phyloP scores from a whole-genome alignment of 768 basidiomycete genomes.

The Panellus pusillus region DNA sequence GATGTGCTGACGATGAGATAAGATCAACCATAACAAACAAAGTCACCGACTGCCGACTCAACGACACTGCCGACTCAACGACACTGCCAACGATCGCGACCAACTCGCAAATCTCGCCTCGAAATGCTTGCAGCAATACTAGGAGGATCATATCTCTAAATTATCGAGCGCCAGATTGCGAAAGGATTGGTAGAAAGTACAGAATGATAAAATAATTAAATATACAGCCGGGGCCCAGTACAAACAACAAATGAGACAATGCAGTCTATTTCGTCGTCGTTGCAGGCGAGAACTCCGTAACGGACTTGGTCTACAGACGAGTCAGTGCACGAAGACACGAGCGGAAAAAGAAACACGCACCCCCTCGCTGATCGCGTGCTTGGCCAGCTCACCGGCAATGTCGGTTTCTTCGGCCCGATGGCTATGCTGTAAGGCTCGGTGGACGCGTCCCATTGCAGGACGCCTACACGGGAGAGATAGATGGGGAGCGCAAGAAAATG shows the following conservation, averaged over 20 bases:
- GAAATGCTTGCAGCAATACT: too few species aligned
- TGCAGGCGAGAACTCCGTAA: constrained; percentile 20
- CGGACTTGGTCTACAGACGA: constrained; percentile 13
- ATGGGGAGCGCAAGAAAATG: constrained; percentile 17
- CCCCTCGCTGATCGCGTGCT: constrained; percentile 66
- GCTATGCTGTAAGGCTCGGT: constrained; percentile 6
- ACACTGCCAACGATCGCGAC: too few species aligned
- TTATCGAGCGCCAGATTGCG: too few species aligned
- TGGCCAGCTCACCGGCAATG: constrained; percentile 85
- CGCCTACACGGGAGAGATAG: constrained; percentile 11
- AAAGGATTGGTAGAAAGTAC: background rate
- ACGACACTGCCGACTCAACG: too few species aligned
- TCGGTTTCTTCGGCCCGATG: background rate
- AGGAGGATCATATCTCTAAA: too few species aligned
- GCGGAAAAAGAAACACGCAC: constrained; percentile 2
- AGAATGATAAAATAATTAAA: background rate
- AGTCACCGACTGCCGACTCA: too few species aligned
- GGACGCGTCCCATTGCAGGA: background rate
- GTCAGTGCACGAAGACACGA: background rate
- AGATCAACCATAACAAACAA: too few species aligned
- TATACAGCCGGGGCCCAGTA: constrained; percentile 5
- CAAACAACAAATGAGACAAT: background rate
- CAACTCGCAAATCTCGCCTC: too few species aligned
- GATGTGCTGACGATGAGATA: too few species aligned
- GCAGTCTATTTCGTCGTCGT: constrained; percentile 13